phyloP scores from a whole-genome alignment of 2,329 filamentous ascomycete species.

The Nemania sp. region DNA sequence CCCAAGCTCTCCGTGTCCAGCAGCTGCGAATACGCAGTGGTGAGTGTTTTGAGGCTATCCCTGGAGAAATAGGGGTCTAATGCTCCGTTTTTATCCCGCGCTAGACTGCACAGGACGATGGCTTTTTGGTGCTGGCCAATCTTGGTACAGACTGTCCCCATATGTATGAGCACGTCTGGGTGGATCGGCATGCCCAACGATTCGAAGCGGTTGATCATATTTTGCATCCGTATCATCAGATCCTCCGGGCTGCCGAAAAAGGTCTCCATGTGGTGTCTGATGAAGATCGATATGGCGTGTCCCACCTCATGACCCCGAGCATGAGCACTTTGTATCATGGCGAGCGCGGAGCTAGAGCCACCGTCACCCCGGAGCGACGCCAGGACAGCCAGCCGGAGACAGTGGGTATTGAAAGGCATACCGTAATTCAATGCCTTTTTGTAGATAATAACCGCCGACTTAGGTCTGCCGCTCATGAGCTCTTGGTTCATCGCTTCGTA shows the following conservation, averaged over 20 bases:
- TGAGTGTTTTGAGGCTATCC: slow-evolving; percentile 29
- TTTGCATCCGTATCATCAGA: slow-evolving; percentile 33
- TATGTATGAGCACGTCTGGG: slow-evolving; percentile 32
- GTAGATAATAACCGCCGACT: slow-evolving; percentile 45
- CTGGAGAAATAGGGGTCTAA: slow-evolving; percentile 36
- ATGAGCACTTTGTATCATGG: slow-evolving; percentile 47
- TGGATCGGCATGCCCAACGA: slow-evolving; percentile 32
- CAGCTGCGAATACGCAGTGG: slow-evolving; percentile 32
- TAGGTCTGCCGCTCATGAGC: slow-evolving; percentile 40
- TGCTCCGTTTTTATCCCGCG: slow-evolving; percentile 30
- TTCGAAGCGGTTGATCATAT: slow-evolving; percentile 35
- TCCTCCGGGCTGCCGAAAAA: slow-evolving; percentile 29
- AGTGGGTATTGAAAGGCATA: slow-evolving; percentile 45
- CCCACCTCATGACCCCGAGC: slow-evolving; percentile 47
- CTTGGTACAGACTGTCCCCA: slow-evolving; percentile 32
- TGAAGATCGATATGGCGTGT: slow-evolving; percentile 37
- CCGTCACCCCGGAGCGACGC: slow-evolving; percentile 46
- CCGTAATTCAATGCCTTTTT: slow-evolving; percentile 40
- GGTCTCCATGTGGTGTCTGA: slow-evolving; percentile 32
- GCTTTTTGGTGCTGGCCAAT: slow-evolving; percentile 32
- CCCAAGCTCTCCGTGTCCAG: slow-evolving; percentile 30
- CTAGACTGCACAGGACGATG: slow-evolving; percentile 35
- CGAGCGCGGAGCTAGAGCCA: slow-evolving; percentile 40
- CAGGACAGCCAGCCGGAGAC: slow-evolving; percentile 52
- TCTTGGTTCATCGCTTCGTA: slow-evolving; percentile 47